Percentiles rank a stretch among this genome's conserved stretches.
Evolutionary conservation across 176 grass and related monocot genomes (phyloP).

Genomic region (Stipa capillata): DNA sequence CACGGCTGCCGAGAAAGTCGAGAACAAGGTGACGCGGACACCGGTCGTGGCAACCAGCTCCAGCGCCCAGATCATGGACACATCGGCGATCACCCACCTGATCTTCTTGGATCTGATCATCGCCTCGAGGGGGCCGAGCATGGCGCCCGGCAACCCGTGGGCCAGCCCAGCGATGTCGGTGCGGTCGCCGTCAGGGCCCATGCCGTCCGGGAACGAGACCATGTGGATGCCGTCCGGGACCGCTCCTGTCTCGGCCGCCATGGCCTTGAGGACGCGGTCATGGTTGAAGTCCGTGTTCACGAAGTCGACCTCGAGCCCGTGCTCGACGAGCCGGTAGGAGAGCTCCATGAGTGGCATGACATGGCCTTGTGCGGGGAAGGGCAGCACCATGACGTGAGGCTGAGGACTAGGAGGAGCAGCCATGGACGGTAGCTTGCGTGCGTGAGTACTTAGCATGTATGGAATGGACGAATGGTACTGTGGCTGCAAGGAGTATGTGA

Average conservation of each 20-base stretch:
- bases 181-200: constrained; percentile 42
- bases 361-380: constrained; percentile 54
- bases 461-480: background rate
- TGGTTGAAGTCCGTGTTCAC: constrained; percentile 54
- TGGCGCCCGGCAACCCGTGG: constrained; percentile 22
- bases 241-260: constrained; percentile 8
- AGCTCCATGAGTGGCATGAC: constrained; percentile 52
- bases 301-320: constrained; percentile 36
- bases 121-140: constrained; percentile 31
- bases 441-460: no score
- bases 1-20: constrained; percentile 15
- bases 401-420: background rate
- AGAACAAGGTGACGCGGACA: constrained; percentile 24
- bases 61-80: constrained; percentile 34
- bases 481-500: background rate
- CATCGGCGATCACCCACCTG: constrained; percentile 46
- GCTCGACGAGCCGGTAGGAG: constrained; percentile 25
- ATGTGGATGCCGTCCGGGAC: constrained; percentile 32
- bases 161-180: constrained; percentile 27
- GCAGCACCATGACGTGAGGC: constrained; percentile 27
- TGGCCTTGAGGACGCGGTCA: constrained; percentile 1
- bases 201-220: constrained; percentile 57
- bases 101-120: constrained; percentile 32
- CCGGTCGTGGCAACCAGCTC: constrained; percentile 10
- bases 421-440: background rate